A percentile compares a stretch with the other conserved stretches of the same genome.
phyloP scores from a whole-genome alignment of 164 flowering plant species.

The Macadamia integrifolia region DNA sequence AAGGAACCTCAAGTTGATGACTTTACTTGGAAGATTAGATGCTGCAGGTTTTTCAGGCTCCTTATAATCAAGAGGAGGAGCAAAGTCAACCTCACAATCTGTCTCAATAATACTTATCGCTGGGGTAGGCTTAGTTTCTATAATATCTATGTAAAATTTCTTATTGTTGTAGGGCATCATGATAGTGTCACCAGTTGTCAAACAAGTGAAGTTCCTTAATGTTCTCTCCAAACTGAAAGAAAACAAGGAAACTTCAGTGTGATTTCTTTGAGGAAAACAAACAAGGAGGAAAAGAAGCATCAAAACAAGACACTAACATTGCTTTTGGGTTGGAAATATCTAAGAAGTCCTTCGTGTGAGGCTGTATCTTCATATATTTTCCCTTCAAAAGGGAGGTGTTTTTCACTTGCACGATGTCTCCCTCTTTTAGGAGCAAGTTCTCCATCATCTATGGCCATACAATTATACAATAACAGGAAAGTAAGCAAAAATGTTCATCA shows the following conservation, averaged over 20 bases:
- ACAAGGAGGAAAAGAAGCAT: not conserved
- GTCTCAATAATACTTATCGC: constrained; percentile 91
- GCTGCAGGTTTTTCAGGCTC: constrained; percentile 69
- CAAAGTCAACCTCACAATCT: constrained; percentile 98
- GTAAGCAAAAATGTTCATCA: not conserved
- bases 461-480: not conserved
- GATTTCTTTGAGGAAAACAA: not conserved
- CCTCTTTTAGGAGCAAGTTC: constrained; percentile 89
- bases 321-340: constrained; percentile 99
- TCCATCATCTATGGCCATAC: constrained; percentile 73
- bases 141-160: constrained; percentile 80
- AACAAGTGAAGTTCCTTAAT: constrained; percentile 86
- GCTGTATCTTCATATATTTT: constrained; percentile 89
- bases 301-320: constrained; percentile 47
- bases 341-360: constrained; percentile 91
- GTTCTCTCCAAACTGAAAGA: constrained; percentile 86
- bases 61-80: constrained; percentile 92
- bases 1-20: constrained; percentile 48
- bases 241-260: not conserved
- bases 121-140: constrained; percentile 83
- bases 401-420: constrained; percentile 75
- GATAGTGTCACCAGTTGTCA: constrained; percentile 86
- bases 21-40: constrained; percentile 35
- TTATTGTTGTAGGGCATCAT: constrained; percentile 92
- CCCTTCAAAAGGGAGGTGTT: constrained; percentile 91